Base-by-base conservation (phyloP, 176 grass and related monocot species). In the Ampelocalamus luodianensis region DNA sequence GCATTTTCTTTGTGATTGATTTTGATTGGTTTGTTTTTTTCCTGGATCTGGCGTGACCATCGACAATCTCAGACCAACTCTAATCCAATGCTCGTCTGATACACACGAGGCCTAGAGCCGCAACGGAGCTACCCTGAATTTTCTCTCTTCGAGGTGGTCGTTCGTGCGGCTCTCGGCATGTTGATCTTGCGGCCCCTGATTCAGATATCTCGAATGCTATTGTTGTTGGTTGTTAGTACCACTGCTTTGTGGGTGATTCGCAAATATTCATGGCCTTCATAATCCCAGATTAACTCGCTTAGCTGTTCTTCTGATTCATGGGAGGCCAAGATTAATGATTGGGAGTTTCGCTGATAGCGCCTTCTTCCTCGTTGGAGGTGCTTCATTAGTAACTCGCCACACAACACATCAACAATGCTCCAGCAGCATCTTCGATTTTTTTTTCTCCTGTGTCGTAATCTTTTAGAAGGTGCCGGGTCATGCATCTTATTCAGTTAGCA, bases 221-320 rank as follows among this genome's bases (percentile, higher is more conserved):
- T 60, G 10, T 1, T 60, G n/a, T 24, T 60, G 10, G 58, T 60
- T 11, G 26, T 32, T 64, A 1, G 0, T 15, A 2, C 0, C 3
- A 4, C 1, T 44, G 39, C 67, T 70, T 70, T 8, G 50, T 22
- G 34, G 20, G 32, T 38, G 24, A 24, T 60, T 26, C 10, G 3
- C n/a, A n/a, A 27, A 8, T 43, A 0, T 68, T 0, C 8, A 40
- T 78, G 89, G 85, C 92, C 92, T 93, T 79, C 88, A 86, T 90
- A 93, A 93, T 93, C 92, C 86, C 85, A 80, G 86, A 86, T 86
- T 81, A 48, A 90, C 86, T 88, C 3, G 44, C 69, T 88, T 81
- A 82, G 86, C 74, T 90, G 88, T 88, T 93, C 40, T 85, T 90
- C 86, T 82, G 92, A 90, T 93, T 93, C 88, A 90, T 93, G 82